Percentiles rank a stretch among this genome's conserved stretches.
phyloP scores from a whole-genome alignment of 768 basidiomycete species.

The Peribolospora kevripleyi region DNA sequence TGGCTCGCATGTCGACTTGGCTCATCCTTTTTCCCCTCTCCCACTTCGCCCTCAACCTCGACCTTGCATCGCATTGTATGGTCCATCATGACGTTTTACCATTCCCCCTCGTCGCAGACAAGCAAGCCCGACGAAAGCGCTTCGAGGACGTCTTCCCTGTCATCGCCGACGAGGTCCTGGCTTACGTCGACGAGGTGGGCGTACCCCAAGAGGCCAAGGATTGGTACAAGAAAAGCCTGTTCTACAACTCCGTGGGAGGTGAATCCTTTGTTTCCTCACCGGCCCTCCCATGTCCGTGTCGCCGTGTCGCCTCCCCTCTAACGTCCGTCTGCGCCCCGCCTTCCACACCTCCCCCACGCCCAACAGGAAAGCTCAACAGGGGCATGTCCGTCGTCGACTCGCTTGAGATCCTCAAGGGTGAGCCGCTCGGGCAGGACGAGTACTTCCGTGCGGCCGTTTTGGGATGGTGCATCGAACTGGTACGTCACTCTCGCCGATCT shows the following conservation, averaged over 20 bases:
- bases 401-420: slow-evolving; percentile 59
- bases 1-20: no score
- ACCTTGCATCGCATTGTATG: no score
- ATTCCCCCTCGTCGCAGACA: not conserved
- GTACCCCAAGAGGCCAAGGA: slow-evolving; percentile 65
- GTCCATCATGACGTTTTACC: no score
- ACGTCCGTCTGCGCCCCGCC: not conserved
- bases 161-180: slow-evolving; percentile 55
- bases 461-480: slow-evolving; percentile 89
- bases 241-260: not conserved
- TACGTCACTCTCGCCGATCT: slow-evolving; percentile 24
- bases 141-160: slow-evolving; percentile 50
- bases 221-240: slow-evolving; percentile 45
- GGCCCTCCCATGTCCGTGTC: slow-evolving; percentile 5
- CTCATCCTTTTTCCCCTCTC: no score
- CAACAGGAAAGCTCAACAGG: slow-evolving; percentile 68
- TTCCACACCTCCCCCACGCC: not conserved
- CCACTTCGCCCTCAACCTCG: no score
- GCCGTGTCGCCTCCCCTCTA: not conserved
- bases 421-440: slow-evolving; percentile 47
- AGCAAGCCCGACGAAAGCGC: slow-evolving; percentile 11
- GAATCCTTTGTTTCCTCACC: not conserved
- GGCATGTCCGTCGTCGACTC: slow-evolving; percentile 92
- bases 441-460: slow-evolving; percentile 69
- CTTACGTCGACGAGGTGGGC: slow-evolving; percentile 36